phyloP scores from a whole-genome alignment of 768 basidiomycete species.

The Tubosaeta sp. region DNA sequence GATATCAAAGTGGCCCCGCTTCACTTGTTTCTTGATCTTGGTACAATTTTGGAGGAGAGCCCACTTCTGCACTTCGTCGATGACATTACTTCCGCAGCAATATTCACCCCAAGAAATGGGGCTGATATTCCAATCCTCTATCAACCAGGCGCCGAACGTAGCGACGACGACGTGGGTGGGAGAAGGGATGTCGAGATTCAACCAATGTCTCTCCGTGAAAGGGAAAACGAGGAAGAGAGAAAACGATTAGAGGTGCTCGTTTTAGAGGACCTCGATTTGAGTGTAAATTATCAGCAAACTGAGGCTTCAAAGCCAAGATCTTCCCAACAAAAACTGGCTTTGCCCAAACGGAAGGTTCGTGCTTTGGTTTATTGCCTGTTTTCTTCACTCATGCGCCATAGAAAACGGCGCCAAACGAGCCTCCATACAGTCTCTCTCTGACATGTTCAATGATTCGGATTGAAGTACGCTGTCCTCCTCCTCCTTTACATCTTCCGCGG shows the following conservation, averaged over 20 bases:
- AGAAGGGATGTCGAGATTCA: constrained; percentile 25
- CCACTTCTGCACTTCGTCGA: constrained; percentile 48
- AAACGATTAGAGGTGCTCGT: constrained; percentile 45
- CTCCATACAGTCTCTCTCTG: constrained; percentile 31
- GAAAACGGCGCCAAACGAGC: constrained; percentile 4
- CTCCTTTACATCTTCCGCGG: constrained; percentile 40
- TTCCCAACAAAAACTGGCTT: constrained; percentile 4
- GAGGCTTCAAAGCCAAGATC: constrained; percentile 5
- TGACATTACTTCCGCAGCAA: constrained; percentile 29
- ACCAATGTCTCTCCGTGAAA: constrained; percentile 9
- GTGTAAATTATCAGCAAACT: constrained; percentile 39
- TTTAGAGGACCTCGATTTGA: constrained; percentile 56
- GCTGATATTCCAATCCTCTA: neutral
- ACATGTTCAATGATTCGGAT: constrained; percentile 57
- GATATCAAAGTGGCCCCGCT: constrained; percentile 52
- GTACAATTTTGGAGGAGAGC: constrained; percentile 34
- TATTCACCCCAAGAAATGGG: constrained; percentile 10
- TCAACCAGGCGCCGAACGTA: constrained; percentile 5
- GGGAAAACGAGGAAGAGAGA: constrained; percentile 37
- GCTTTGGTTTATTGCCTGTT: neutral
- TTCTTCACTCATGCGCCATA: constrained; percentile 8
- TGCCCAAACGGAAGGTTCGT: constrained; percentile 17
- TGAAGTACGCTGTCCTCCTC: constrained; percentile 65
- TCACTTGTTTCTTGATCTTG: constrained; percentile 75
- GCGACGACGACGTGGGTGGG: constrained; percentile 11